Conservation (phyloP, 768 basidiomycete genomes). For the Calocera cornea region DNA sequence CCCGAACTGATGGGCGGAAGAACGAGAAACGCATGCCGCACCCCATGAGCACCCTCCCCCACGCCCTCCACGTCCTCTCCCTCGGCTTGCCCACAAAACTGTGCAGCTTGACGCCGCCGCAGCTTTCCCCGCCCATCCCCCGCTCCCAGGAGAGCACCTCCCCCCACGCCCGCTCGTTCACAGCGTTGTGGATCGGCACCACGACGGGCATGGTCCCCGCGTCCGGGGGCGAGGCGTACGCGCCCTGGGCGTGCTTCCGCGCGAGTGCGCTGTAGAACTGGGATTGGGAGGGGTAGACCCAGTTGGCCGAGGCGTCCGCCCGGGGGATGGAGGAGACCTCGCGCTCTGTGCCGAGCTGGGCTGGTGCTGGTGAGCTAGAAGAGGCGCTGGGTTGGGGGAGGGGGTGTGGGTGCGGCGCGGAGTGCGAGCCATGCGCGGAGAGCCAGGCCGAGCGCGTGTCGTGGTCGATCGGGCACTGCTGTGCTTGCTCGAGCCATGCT, state of each 20-base stretch:
- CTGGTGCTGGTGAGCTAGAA: constrained; percentile 6
- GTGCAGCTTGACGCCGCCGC: constrained; percentile 68
- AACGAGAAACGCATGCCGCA: constrained; percentile 33
- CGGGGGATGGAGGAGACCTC: constrained; percentile 83
- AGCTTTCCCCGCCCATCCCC: constrained; percentile 65
- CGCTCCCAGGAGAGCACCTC: constrained; percentile 74
- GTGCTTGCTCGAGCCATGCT: constrained; percentile 27
- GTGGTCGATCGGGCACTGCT: constrained; percentile 34
- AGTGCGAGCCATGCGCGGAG: constrained; percentile 6
- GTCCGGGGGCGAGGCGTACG: constrained; percentile 36
- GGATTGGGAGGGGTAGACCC: constrained; percentile 98
- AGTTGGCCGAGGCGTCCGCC: constrained; percentile 46
- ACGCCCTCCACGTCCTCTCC: constrained; percentile 67
- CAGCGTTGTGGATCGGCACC: constrained; percentile 97
- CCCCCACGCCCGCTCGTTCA: constrained; percentile 86
- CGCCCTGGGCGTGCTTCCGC: constrained; percentile 65
- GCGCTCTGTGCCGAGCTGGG: constrained; percentile 52
- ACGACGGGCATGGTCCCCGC: constrained; percentile 87
- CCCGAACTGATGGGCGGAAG: background rate
- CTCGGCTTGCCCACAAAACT: constrained; percentile 83
- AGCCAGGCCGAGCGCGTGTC: constrained; percentile 12
- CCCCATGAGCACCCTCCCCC: constrained; percentile 76
- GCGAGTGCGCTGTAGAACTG: constrained; percentile 98
- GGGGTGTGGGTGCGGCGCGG: constrained; percentile 9
- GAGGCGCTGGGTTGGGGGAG: constrained; percentile 11